Conservation (phyloP, 768 basidiomycete genomes). For the Chalciporus sphaerocephalus region DNA sequence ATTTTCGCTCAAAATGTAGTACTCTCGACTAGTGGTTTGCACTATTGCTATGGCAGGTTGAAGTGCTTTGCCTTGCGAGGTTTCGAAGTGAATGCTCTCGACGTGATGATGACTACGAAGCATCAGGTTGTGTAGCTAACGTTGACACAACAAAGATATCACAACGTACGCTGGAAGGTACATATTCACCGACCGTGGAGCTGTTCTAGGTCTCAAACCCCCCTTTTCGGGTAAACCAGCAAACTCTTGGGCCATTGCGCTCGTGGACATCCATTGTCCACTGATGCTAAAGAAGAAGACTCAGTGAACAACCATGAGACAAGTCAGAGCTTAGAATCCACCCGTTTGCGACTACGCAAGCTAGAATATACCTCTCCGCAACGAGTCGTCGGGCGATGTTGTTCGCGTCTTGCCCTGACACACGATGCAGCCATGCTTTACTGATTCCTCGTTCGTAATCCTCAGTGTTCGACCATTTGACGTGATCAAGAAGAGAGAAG, state of each 20-base stretch:
- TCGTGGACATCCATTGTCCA: conserved; percentile 62
- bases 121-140: not conserved
- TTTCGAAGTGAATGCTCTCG: conserved; percentile 67
- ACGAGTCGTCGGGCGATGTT: conserved; percentile 43
- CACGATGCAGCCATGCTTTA: conserved; percentile 54
- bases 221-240: conserved; percentile 40
- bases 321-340: conserved; percentile 14
- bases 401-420: conserved; percentile 38
- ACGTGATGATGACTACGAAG: conserved; percentile 62
- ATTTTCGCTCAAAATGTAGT: conserved; percentile 67
- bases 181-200: conserved; percentile 41
- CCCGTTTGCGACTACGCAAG: conserved; percentile 74
- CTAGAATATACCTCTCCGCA: conserved; percentile 61
- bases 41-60: conserved; percentile 65
- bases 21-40: conserved; percentile 65
- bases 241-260: conserved; percentile 70
- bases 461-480: conserved; percentile 67
- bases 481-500: conserved; percentile 26
- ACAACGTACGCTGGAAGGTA: conserved; percentile 59
- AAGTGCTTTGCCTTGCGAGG: conserved; percentile 38
- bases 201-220: conserved; percentile 12
- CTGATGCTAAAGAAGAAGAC: conserved; percentile 48
- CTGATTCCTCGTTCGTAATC: conserved; percentile 70
- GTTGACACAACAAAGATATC: not conserved
- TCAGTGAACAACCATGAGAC: conserved; percentile 1